Conservation (phyloP, 495 filamentous ascomycete genomes). For the Cercophora samala region DNA sequence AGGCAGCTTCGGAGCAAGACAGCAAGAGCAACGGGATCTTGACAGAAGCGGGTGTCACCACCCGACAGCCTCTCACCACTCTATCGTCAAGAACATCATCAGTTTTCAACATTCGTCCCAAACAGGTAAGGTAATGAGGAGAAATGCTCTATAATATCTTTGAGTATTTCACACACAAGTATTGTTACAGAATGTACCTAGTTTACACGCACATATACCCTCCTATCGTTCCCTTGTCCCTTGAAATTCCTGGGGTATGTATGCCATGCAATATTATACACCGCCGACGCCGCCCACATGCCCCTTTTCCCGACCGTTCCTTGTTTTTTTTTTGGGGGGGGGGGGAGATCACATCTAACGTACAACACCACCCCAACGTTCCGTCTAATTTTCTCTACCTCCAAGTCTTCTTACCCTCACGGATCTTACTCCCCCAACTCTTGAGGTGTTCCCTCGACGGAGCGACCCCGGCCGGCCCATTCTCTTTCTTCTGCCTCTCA, state of each 20-base stretch:
- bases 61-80: too few relatives aligned
- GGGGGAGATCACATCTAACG: background rate
- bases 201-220: too few relatives aligned
- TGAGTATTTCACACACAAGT: too few relatives aligned
- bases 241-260: background rate
- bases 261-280: constrained; percentile 7
- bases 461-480: background rate
- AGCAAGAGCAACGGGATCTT: too few relatives aligned
- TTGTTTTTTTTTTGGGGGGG: background rate
- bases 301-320: background rate
- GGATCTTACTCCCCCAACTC: background rate
- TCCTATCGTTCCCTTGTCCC: background rate
- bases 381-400: background rate
- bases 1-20: too few relatives aligned
- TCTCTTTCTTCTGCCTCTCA: background rate
- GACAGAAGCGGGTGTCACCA: too few relatives aligned
- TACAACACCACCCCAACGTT: background rate
- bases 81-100: too few relatives aligned
- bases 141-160: too few relatives aligned
- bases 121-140: too few relatives aligned
- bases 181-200: too few relatives aligned
- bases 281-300: background rate
- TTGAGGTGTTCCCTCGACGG: too few relatives aligned
- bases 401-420: background rate
- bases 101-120: too few relatives aligned